Evolutionary conservation across 1,139 yeast species (phyloP).

Genomic region (Geotrichum europaeum): DNA sequence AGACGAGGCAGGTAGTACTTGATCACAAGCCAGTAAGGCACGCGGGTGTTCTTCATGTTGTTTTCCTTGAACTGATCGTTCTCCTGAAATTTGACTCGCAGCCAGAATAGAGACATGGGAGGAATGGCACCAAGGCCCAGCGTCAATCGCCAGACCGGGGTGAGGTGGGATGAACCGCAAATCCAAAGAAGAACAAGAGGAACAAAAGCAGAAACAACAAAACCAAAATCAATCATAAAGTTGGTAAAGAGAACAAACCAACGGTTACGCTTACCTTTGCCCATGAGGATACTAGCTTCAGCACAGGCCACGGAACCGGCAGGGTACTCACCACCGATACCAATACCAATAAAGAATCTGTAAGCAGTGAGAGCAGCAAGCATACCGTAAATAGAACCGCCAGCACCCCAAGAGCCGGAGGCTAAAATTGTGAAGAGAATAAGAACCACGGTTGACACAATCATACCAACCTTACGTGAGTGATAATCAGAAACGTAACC

Average conservation of each 20-base stretch:
- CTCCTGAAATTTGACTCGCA: slow-evolving; percentile 72
- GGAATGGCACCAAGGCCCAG: slow-evolving; percentile 90
- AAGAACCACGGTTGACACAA: slow-evolving; percentile 63
- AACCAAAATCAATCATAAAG: slow-evolving; percentile 81
- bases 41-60: slow-evolving; percentile 56
- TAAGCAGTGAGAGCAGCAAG: slow-evolving; percentile 77
- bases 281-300: slow-evolving; percentile 75
- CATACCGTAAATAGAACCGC: slow-evolving; percentile 59
- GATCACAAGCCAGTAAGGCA: slow-evolving; percentile 64
- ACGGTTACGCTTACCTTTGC: slow-evolving; percentile 78
- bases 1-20: slow-evolving; percentile 86
- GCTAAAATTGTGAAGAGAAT: slow-evolving; percentile 70
- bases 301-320: slow-evolving; percentile 92
- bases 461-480: slow-evolving; percentile 77
- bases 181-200: slow-evolving; percentile 86
- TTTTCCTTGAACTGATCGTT: slow-evolving; percentile 63
- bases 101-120: slow-evolving; percentile 67
- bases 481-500: slow-evolving; percentile 75
- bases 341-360: slow-evolving; percentile 81
- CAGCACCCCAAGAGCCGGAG: slow-evolving; percentile 84
- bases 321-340: slow-evolving; percentile 79
- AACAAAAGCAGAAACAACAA: slow-evolving; percentile 76
- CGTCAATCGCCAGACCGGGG: slow-evolving; percentile 88
- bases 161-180: slow-evolving; percentile 60
- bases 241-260: slow-evolving; percentile 88